These are phyloP conservation scores for Petunia hybrid DNA, from an alignment of 305 asterid genomes.

Conservation along the genomic window DNA sequence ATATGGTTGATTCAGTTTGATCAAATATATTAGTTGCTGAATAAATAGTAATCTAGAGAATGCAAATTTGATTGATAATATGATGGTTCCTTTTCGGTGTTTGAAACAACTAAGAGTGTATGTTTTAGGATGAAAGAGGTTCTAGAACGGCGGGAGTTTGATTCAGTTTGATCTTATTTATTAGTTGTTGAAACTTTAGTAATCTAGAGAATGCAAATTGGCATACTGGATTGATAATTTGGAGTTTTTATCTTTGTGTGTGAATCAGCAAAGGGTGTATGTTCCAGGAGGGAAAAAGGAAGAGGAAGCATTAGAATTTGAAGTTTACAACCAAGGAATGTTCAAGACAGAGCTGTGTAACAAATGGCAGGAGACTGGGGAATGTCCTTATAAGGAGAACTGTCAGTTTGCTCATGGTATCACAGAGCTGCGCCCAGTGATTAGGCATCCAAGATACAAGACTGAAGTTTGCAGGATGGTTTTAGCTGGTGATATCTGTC, in stretches of 20 bases:
- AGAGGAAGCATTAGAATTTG: conserved; percentile 60
- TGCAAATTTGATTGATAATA: neutral
- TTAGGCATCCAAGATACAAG: conserved; percentile 90
- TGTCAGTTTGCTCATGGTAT: conserved; percentile 85
- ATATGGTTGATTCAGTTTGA: neutral
- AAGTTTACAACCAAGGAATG: conserved; percentile 80
- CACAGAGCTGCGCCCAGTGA: conserved; percentile 76
- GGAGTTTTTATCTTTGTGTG: neutral
- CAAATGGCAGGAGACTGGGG: conserved; percentile 87
- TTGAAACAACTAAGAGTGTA: conserved; percentile 61
- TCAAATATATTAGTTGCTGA: neutral
- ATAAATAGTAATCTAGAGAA: neutral
- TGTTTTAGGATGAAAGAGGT: conserved; percentile 54
- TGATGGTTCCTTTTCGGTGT: neutral
- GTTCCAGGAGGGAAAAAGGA: conserved; percentile 60
- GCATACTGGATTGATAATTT: neutral
- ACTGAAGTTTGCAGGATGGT: conserved; percentile 84
- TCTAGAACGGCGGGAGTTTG: too few relatives aligned
- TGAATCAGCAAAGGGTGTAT: conserved; percentile 62
- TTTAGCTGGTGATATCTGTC: conserved; percentile 71
- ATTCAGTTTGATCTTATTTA: conserved; percentile 3
- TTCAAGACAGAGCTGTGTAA: conserved; percentile 81
- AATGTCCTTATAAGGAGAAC: conserved; percentile 70
- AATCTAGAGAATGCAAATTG: neutral
- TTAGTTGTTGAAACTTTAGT: neutral